Evolutionary conservation across 2,329 filamentous ascomycete genomes (phyloP).

Genomic region (Phaeoacremonium minimum): DNA sequence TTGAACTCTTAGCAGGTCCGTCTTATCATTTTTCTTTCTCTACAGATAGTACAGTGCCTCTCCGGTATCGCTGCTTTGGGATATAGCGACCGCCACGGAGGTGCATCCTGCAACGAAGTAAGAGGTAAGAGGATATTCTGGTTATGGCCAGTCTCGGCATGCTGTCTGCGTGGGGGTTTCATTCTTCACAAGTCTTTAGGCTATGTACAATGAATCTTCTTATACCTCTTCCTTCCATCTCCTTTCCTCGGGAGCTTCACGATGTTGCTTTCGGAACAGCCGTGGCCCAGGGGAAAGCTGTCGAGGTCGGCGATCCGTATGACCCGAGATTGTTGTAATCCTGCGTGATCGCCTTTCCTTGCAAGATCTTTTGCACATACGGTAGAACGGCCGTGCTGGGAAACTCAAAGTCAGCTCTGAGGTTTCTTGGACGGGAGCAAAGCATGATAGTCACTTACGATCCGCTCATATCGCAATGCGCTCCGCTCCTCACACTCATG

Average conservation of each 20-base stretch:
- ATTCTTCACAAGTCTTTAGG: too few species aligned
- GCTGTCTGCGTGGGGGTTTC: too few species aligned
- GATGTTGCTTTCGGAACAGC: slow-evolving; percentile 21
- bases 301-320: slow-evolving; percentile 37
- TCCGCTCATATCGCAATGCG: slow-evolving; percentile 43
- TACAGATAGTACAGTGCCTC: too few species aligned
- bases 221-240: background rate
- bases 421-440: slow-evolving; percentile 6
- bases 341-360: slow-evolving; percentile 37
- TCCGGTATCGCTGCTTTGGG: too few species aligned
- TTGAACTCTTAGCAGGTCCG: too few species aligned
- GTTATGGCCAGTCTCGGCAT: too few species aligned
- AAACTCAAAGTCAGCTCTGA: slow-evolving; percentile 8
- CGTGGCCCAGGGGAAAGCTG: slow-evolving; percentile 40
- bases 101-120: too few species aligned
- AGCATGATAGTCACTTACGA: too few species aligned
- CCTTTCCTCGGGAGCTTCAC: background rate
- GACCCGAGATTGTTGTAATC: slow-evolving; percentile 38
- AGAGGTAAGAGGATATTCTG: too few species aligned
- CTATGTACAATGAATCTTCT: too few species aligned
- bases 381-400: slow-evolving; percentile 37
- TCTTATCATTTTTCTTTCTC: too few species aligned
- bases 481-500: slow-evolving; percentile 40
- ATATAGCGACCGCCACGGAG: too few species aligned
- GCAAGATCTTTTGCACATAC: slow-evolving; percentile 41